phyloP scores from a whole-genome alignment of 2,329 filamentous ascomycete species.

The Emergomyces africanus region DNA sequence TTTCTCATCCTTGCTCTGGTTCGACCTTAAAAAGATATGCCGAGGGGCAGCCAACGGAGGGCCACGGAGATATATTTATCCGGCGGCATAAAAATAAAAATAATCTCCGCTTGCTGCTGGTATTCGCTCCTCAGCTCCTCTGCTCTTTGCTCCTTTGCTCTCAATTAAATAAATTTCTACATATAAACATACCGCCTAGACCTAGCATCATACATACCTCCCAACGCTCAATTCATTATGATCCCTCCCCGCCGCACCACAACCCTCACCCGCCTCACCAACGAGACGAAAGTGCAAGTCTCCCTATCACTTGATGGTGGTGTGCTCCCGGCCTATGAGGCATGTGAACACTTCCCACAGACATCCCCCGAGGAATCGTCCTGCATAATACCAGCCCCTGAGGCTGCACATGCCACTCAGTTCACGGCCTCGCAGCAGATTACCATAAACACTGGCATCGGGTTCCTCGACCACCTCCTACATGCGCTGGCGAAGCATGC shows the following conservation, averaged over 20 bases:
- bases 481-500: conserved; percentile 93
- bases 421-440: conserved; percentile 74
- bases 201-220: not conserved
- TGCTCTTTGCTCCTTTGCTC: no score
- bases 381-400: conserved; percentile 31
- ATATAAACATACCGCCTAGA: not conserved
- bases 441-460: conserved; percentile 81
- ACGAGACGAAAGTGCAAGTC: conserved; percentile 94
- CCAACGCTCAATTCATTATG: conserved; percentile 9
- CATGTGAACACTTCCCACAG: conserved; percentile 45
- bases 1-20: no score
- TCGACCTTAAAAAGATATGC: no score
- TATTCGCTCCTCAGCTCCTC: no score
- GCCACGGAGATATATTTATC: not conserved
- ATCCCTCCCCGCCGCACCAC: conserved; percentile 53
- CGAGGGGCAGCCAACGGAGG: no score
- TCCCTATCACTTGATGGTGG: conserved; percentile 91
- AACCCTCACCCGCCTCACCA: conserved; percentile 76
- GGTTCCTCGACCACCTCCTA: conserved; percentile 97
- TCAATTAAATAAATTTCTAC: not conserved
- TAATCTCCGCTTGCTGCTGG: no score
- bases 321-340: conserved; percentile 34
- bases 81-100: not conserved
- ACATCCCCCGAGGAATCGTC: conserved; percentile 41
- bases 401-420: conserved; percentile 67